Evolutionary conservation across 192 early-diverging fungal genomes (phyloP).

Genomic region (Linnemannia zychae): DNA sequence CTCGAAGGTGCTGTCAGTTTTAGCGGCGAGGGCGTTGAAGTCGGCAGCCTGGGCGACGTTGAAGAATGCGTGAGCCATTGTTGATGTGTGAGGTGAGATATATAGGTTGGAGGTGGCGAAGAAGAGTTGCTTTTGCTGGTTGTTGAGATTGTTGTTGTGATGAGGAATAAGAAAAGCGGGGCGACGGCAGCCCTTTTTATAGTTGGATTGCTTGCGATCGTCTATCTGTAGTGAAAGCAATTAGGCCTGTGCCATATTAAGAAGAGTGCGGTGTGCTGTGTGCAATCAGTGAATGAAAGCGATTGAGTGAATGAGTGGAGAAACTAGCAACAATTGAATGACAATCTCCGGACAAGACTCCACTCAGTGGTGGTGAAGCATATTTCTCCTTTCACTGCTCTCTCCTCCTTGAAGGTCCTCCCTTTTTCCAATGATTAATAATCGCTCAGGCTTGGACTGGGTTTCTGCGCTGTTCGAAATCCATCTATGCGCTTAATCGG

Average conservation of each 20-base stretch:
- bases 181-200: not conserved
- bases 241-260: no score
- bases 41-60: constrained; percentile 12
- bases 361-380: no score
- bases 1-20: constrained; percentile 19
- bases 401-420: not conserved
- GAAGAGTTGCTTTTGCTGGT: not conserved
- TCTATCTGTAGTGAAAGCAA: not conserved
- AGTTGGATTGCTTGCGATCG: not conserved
- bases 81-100: not conserved
- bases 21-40: not conserved
- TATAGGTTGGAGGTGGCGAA: not conserved
- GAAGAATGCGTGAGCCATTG: constrained; percentile 23
- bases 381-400: not conserved
- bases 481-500: not conserved
- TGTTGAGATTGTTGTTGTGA: constrained; percentile 1
- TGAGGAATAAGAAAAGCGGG: not conserved
- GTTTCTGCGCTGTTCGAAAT: not conserved
- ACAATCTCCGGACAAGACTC: not conserved
- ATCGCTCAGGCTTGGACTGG: not conserved
- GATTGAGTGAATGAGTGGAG: not conserved
- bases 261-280: not conserved
- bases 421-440: not conserved
- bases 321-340: not conserved
- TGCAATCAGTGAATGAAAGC: not conserved